These are phyloP conservation scores for Ogataea methanolica DNA, from an alignment of 805 yeast species.

Conservation along the genomic window DNA sequence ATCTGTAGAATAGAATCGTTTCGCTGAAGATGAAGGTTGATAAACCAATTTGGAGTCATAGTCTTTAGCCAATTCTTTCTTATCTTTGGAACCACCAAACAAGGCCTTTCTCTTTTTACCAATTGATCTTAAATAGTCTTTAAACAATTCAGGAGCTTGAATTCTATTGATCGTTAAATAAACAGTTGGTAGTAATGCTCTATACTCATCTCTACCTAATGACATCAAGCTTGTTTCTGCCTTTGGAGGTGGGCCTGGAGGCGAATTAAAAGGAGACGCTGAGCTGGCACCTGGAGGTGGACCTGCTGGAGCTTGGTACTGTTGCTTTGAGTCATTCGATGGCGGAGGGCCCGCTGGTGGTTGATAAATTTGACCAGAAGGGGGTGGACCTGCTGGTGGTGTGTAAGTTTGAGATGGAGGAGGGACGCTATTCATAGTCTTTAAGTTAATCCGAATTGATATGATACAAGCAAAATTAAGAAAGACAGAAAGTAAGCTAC, in stretches of 20 bases:
- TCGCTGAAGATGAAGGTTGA: constrained; percentile 1
- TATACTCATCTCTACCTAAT: constrained; percentile 12
- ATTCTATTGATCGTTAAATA: constrained; percentile 18
- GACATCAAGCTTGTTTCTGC: constrained; percentile 5
- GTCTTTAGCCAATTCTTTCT: constrained; percentile 12
- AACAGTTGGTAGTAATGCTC: constrained; percentile 12
- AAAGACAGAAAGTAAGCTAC: no score
- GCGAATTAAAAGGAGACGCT: neutral
- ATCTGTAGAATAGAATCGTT: constrained; percentile 15
- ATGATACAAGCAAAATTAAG: no score
- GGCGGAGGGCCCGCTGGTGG: constrained; percentile 2
- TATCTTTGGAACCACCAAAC: constrained; percentile 19
- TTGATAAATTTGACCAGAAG: neutral
- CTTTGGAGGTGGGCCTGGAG: constrained; percentile 1
- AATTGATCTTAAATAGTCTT: constrained; percentile 16
- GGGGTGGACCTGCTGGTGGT: constrained; percentile 1
- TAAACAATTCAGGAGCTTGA: constrained; percentile 20
- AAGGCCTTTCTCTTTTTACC: constrained; percentile 17
- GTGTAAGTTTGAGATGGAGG: neutral
- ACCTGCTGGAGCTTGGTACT: constrained; percentile 13
- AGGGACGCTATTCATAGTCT: no score
- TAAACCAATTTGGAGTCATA: constrained; percentile 8
- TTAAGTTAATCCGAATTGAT: no score
- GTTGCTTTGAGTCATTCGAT: neutral
- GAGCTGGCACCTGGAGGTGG: constrained; percentile 11